phyloP scores from a whole-genome alignment of 2,329 filamentous ascomycete genomes.

The Geosmithia morbida region DNA sequence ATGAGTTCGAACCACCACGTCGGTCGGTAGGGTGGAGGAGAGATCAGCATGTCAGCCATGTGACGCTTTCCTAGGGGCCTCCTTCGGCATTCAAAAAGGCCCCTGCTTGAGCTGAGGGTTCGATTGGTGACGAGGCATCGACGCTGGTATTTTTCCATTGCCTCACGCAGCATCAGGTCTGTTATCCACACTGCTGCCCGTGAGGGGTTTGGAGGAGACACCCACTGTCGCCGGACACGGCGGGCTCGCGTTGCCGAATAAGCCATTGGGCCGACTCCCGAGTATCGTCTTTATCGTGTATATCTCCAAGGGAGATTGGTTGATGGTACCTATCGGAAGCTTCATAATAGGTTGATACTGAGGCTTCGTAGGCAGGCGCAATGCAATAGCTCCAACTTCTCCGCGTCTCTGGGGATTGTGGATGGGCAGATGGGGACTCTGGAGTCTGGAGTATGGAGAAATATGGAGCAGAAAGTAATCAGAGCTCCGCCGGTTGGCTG shows the following conservation, averaged over 20 bases:
- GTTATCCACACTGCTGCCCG: constrained; percentile 15
- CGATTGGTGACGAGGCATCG: constrained; percentile 9
- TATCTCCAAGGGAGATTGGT: too few species aligned
- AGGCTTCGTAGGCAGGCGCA: background rate
- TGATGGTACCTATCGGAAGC: background rate
- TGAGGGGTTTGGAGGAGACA: constrained; percentile 4
- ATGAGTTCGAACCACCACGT: constrained; percentile 32
- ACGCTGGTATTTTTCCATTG: constrained; percentile 15
- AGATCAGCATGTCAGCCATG: constrained; percentile 34
- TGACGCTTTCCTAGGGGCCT: constrained; percentile 33
- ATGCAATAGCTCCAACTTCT: background rate
- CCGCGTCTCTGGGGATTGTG: background rate
- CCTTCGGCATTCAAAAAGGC: constrained; percentile 39
- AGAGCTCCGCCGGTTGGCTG: background rate
- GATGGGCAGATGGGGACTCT: background rate
- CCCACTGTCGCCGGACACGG: constrained; percentile 7
- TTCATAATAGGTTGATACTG: background rate
- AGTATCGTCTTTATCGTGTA: too few species aligned
- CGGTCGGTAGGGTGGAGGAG: constrained; percentile 19
- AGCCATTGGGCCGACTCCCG: constrained; percentile 1
- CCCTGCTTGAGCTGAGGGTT: constrained; percentile 27
- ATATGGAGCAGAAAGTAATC: background rate
- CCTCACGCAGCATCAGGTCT: constrained; percentile 15
- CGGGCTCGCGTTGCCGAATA: constrained; percentile 9
- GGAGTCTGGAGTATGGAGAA: background rate